Conservation (phyloP, 2,329 filamentous ascomycete species). For the Colletotrichum endophyticum region DNA sequence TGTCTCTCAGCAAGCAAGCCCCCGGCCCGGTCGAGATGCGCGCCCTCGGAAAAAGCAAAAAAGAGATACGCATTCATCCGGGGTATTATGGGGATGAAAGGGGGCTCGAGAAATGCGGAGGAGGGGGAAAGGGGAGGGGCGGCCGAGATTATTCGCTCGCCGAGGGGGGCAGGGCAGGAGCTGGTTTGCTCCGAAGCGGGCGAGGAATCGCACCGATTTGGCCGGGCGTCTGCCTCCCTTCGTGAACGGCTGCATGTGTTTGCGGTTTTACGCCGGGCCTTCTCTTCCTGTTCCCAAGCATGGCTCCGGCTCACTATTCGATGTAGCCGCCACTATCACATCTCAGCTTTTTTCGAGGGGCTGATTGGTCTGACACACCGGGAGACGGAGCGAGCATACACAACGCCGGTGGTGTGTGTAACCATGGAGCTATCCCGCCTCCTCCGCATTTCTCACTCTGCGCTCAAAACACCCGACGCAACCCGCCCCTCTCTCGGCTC, state of each 20-base stretch:
- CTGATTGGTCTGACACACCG: constrained; percentile 13
- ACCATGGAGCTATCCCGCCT: neutral
- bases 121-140: neutral
- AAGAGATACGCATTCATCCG: neutral
- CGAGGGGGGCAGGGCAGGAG: neutral
- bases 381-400: neutral
- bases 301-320: neutral
- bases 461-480: constrained; percentile 5
- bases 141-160: neutral
- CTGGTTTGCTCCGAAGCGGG: neutral
- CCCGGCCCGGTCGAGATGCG: neutral
- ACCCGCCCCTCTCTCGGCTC: neutral
- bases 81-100: constrained; percentile 6
- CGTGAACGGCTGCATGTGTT: neutral
- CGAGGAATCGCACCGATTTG: constrained; percentile 21
- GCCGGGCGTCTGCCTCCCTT: neutral
- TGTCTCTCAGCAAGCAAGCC: neutral
- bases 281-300: neutral
- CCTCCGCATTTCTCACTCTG: neutral
- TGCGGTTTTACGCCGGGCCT: neutral
- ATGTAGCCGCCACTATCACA: neutral
- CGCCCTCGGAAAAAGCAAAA: neutral
- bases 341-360: neutral
- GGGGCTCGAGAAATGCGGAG: constrained; percentile 3
- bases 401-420: neutral